phyloP scores from a whole-genome alignment of 2,329 filamentous ascomycete species.

The Zasmidium angulare region DNA sequence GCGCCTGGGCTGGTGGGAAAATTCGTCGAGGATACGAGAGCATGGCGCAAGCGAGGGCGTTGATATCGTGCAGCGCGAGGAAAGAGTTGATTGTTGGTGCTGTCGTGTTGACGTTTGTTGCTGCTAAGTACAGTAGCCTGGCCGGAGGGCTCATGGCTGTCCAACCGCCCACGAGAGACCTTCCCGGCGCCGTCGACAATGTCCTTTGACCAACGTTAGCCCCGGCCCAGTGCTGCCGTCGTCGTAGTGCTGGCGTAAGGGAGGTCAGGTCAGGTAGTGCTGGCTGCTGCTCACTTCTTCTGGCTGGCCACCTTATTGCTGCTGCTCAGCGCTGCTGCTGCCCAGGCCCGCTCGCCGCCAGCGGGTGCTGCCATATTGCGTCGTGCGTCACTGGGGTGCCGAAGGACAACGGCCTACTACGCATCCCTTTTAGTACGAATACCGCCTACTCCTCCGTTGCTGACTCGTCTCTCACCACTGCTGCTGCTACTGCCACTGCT shows the following conservation, averaged over 20 bases:
- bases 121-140: no score
- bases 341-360: constrained; percentile 10
- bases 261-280: no score
- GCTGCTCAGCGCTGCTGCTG: constrained; percentile 5
- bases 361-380: constrained; percentile 18
- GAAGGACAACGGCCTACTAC: constrained; percentile 5
- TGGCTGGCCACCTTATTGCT: constrained; percentile 1
- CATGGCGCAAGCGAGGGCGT: not conserved
- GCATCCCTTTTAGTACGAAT: no score
- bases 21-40: not conserved
- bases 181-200: not conserved
- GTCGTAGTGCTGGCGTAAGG: not conserved
- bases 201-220: not conserved
- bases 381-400: constrained; percentile 14
- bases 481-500: no score
- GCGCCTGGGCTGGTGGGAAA: not conserved
- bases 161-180: not conserved
- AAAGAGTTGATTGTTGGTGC: no score
- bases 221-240: not conserved
- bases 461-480: not conserved
- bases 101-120: no score
- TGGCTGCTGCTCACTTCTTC: no score
- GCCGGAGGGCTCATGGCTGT: not conserved
- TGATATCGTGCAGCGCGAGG: not conserved
- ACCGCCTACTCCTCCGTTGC: constrained; percentile 6